These are phyloP conservation scores for Dactylis glomerata DNA, from an alignment of 176 grass and related monocot genomes.

Conservation along the genomic window DNA sequence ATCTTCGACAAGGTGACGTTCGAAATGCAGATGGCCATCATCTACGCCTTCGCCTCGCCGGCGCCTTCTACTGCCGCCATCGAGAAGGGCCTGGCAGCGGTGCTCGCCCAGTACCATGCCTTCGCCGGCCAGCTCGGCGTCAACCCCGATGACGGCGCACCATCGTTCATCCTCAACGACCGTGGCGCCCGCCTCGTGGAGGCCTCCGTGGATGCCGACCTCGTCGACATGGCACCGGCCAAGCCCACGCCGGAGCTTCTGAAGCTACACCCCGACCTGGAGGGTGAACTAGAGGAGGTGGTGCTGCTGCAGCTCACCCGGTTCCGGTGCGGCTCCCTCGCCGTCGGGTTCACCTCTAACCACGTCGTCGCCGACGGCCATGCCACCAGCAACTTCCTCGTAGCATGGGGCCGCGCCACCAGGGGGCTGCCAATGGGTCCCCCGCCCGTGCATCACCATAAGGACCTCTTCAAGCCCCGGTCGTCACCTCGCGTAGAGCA, in stretches of 20 bases:
- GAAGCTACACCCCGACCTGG: conserved; percentile 25
- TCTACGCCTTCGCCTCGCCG: conserved; percentile 62
- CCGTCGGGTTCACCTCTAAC: conserved; percentile 44
- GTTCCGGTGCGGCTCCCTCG: conserved; percentile 52
- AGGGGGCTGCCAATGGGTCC: conserved; percentile 29
- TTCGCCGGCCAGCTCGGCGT: conserved; percentile 47
- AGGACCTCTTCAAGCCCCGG: conserved; percentile 26
- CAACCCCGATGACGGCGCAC: conserved; percentile 22
- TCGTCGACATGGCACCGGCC: conserved; percentile 24
- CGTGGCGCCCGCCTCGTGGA: conserved; percentile 45
- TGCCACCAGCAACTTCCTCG: conserved; percentile 56
- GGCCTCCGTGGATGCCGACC: conserved; percentile 33
- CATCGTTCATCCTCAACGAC: conserved; percentile 40
- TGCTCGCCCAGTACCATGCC: conserved; percentile 37
- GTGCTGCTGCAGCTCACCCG: conserved; percentile 57
- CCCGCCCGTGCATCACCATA: conserved; percentile 10
- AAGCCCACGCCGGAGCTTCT: conserved; percentile 47
- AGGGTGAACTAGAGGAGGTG: conserved; percentile 31
- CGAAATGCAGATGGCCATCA: conserved; percentile 45
- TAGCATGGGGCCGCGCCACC: conserved; percentile 61
- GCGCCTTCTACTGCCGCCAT: conserved; percentile 37
- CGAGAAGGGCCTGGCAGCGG: conserved; percentile 41
- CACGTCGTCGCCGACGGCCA: conserved; percentile 57
- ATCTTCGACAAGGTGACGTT: conserved; percentile 59
- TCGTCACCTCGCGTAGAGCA: conserved; percentile 19